Evolutionary conservation across 148 eudicot genomes (phyloP).

Genomic region (Selenicereus undatus): DNA sequence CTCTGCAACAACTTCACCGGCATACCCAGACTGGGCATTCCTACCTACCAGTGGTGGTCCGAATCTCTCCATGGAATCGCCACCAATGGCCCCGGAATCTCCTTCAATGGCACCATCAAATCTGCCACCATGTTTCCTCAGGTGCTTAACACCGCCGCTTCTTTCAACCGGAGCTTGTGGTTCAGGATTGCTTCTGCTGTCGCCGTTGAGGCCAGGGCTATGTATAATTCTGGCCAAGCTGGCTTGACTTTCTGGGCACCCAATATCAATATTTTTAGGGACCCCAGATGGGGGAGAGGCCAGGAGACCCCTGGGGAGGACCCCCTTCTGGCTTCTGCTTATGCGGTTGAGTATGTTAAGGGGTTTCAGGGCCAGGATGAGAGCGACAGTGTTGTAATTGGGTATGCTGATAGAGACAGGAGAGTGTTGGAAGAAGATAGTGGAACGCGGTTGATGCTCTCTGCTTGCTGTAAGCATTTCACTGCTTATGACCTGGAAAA

Average conservation of each 20-base stretch:
- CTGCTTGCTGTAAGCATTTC: constrained; percentile 98
- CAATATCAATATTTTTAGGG: constrained; percentile 82
- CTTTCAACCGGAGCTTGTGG: constrained; percentile 69
- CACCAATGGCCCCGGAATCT: constrained; percentile 76
- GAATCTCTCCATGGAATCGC: constrained; percentile 88
- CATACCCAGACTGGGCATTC: constrained; percentile 58
- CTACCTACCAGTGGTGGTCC: constrained; percentile 91
- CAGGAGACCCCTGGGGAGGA: constrained; percentile 98
- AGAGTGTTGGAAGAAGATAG: constrained; percentile 35
- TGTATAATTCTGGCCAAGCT: constrained; percentile 81
- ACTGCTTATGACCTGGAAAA: constrained; percentile 91
- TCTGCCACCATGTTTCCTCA: constrained; percentile 79
- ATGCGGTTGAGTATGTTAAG: constrained; percentile 58
- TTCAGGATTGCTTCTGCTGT: constrained; percentile 41
- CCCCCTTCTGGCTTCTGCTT: constrained; percentile 58
- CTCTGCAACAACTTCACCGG: constrained; percentile 61
- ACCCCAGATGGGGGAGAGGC: constrained; percentile 99
- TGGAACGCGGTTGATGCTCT: constrained; percentile 57
- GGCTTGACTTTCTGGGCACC: constrained; percentile 98
- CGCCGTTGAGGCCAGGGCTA: constrained; percentile 75
- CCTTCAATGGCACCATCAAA: constrained; percentile 47
- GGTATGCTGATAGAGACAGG: constrained; percentile 17
- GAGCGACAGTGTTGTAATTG: constrained; percentile 7
- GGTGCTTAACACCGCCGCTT: constrained; percentile 55
- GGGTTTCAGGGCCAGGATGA: constrained; percentile 60